Evolutionary conservation across 805 yeast species (phyloP).

Genomic region (Lipomyces sp.): DNA sequence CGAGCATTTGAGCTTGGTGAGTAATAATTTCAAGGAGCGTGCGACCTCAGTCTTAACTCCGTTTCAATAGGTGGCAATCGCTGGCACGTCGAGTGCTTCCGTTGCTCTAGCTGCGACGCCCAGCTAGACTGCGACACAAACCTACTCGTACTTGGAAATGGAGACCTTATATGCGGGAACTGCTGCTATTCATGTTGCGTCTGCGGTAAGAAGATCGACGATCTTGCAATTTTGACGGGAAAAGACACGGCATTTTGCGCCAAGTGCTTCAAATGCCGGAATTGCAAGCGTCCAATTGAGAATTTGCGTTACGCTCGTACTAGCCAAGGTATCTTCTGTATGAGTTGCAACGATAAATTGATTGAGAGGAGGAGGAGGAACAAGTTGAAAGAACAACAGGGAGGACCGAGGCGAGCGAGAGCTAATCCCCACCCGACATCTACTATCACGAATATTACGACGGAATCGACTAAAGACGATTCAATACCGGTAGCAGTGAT

Average conservation of each 20-base stretch:
- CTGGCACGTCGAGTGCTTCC: slow-evolving; percentile 94
- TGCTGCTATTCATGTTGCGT: slow-evolving; percentile 90
- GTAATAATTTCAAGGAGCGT: slow-evolving; percentile 10
- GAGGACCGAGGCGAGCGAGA: slow-evolving; percentile 5
- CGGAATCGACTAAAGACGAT: background rate
- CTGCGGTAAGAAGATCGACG: slow-evolving; percentile 86
- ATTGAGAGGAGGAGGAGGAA: slow-evolving; percentile 74
- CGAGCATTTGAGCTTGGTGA: slow-evolving; percentile 83
- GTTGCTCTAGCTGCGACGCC: slow-evolving; percentile 81
- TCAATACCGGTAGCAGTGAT: background rate
- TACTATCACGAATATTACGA: background rate
- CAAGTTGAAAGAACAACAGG: slow-evolving; percentile 11
- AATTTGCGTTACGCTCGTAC: slow-evolving; percentile 92
- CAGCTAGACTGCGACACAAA: slow-evolving; percentile 85
- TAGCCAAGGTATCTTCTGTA: slow-evolving; percentile 88
- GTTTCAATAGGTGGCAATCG: slow-evolving; percentile 70
- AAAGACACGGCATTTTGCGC: slow-evolving; percentile 89
- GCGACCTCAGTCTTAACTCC: too few species aligned
- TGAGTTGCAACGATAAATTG: slow-evolving; percentile 85
- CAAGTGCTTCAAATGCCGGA: slow-evolving; percentile 84
- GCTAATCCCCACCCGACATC: background rate
- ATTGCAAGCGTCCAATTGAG: slow-evolving; percentile 83
- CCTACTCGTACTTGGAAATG: slow-evolving; percentile 90
- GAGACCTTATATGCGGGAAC: slow-evolving; percentile 83
- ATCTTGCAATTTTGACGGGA: slow-evolving; percentile 91